Conservation (phyloP, 2,329 filamentous ascomycete species). For the Trichoderma sp. region DNA sequence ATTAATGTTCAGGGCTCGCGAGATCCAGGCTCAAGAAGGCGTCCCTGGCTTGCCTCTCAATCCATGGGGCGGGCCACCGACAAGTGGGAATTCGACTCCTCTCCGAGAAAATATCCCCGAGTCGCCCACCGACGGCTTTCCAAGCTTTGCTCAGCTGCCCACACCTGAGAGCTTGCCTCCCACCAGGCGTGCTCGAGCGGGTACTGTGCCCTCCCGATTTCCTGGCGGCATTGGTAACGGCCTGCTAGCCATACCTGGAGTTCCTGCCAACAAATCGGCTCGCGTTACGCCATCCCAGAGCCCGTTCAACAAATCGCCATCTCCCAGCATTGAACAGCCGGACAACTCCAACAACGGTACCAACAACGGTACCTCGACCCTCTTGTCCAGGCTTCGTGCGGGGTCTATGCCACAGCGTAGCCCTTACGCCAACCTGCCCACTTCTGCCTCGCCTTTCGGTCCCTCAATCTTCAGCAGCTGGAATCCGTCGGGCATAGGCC, state of each 20-base stretch:
- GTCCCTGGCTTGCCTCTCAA: slow-evolving; percentile 67
- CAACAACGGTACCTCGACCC: slow-evolving; percentile 62
- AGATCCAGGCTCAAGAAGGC: slow-evolving; percentile 96
- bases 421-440: slow-evolving; percentile 62
- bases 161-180: slow-evolving; percentile 67
- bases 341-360: slow-evolving; percentile 37
- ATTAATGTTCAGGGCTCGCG: slow-evolving; percentile 67
- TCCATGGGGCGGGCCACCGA: slow-evolving; percentile 93
- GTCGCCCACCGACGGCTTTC: slow-evolving; percentile 93
- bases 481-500: slow-evolving; percentile 65
- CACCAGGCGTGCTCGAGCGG: slow-evolving; percentile 80
- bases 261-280: slow-evolving; percentile 78
- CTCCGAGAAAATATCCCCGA: slow-evolving; percentile 97
- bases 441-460: slow-evolving; percentile 71
- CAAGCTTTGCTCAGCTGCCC: slow-evolving; percentile 77
- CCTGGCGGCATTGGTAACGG: slow-evolving; percentile 68
- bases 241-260: slow-evolving; percentile 55
- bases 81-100: slow-evolving; percentile 93
- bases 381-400: slow-evolving; percentile 83
- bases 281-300: slow-evolving; percentile 84
- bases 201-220: slow-evolving; percentile 94
- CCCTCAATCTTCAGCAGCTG: slow-evolving; percentile 89
- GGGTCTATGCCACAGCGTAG: slow-evolving; percentile 92
- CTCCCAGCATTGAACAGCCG: slow-evolving; percentile 54
- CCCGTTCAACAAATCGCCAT: slow-evolving; percentile 72